These are phyloP conservation scores for Leccinum pachyderme DNA, from an alignment of 1,284 basidiomycete genomes.

Conservation along the genomic window DNA sequence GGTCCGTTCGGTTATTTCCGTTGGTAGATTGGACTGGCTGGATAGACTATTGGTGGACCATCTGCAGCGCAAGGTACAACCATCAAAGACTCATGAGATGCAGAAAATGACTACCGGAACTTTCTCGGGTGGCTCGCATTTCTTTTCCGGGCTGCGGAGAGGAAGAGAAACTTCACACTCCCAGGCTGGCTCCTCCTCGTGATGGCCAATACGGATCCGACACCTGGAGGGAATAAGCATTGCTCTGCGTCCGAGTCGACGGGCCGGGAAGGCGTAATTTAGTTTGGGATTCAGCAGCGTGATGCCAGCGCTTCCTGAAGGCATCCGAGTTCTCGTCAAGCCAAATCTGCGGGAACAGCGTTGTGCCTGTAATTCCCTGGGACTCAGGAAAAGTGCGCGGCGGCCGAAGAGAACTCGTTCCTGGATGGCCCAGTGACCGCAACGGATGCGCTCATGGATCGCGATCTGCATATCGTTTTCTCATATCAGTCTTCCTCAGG, in stretches of 20 bases:
- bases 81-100: constrained; percentile 1
- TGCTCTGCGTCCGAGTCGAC: neutral
- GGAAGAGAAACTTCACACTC: neutral
- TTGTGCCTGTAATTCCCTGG: constrained; percentile 23
- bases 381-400: constrained; percentile 21
- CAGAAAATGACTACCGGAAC: neutral
- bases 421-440: constrained; percentile 22
- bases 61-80: constrained; percentile 8
- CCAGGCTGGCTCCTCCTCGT: neutral
- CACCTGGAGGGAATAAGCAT: constrained; percentile 14
- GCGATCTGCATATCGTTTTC: constrained; percentile 21
- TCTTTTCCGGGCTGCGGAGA: constrained; percentile 2
- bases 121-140: neutral
- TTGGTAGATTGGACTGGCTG: neutral
- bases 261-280: constrained; percentile 10
- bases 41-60: neutral
- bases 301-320: constrained; percentile 15
- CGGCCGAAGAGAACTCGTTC: constrained; percentile 26
- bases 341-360: constrained; percentile 8
- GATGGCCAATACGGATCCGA: constrained; percentile 1
- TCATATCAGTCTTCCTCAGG: constrained; percentile 19
- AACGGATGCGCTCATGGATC: constrained; percentile 15
- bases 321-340: constrained; percentile 8
- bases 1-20: neutral
- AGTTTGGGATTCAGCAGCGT: constrained; percentile 5